These are phyloP conservation scores for Carallia pectinifolia DNA, from an alignment of 345 rosid genomes.

Conservation along the genomic window DNA sequence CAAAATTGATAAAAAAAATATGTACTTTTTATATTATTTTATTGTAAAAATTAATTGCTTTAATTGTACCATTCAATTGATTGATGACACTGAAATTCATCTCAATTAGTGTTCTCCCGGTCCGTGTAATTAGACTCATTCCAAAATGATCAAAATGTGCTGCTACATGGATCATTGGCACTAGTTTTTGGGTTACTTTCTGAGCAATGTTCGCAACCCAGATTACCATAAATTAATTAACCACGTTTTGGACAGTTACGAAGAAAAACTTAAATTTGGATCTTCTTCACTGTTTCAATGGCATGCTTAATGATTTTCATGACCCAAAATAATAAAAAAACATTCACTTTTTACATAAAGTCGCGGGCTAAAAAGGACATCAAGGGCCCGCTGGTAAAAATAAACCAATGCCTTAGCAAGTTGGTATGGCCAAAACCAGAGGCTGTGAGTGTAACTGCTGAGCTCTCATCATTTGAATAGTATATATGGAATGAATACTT, in stretches of 20 bases:
- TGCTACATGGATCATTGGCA: too few relatives aligned
- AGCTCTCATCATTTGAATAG: background rate
- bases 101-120: too few relatives aligned
- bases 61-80: too few relatives aligned
- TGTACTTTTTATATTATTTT: too few relatives aligned
- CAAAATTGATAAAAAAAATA: too few relatives aligned
- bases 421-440: slow-evolving; percentile 18
- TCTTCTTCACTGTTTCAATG: background rate
- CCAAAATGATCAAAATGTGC: too few relatives aligned
- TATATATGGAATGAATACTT: background rate
- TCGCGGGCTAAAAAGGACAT: background rate
- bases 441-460: slow-evolving; percentile 8
- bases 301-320: background rate
- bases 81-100: too few relatives aligned
- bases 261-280: background rate
- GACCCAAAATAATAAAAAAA: background rate
- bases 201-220: too few relatives aligned
- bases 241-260: background rate
- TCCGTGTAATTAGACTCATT: too few relatives aligned
- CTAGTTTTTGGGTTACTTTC: too few relatives aligned
- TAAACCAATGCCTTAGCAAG: background rate
- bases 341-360: background rate
- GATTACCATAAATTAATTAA: too few relatives aligned
- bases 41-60: too few relatives aligned
- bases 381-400: background rate